Evolutionary conservation across 495 filamentous ascomycete species (phyloP), one percentile per base, ranked within the genome.

Genomic region (Sordaria brevicollis): DNA sequence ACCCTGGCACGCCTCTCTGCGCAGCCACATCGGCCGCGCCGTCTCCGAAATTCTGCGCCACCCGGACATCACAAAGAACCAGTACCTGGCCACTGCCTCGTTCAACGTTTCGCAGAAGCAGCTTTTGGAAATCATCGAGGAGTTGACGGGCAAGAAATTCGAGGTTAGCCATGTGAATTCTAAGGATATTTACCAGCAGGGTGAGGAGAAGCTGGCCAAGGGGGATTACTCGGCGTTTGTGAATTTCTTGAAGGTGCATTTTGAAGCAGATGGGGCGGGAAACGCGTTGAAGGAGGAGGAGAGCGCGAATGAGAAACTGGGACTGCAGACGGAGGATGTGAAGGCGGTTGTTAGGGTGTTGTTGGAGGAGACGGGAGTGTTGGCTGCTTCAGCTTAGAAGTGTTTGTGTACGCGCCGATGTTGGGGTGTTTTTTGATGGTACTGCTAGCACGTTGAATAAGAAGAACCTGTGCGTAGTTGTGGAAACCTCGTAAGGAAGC

Each of bases 91-190:
- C 34, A 79, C 88, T 13, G 75, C 84, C 4, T 84, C 85, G 0
- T 85, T 85, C 43, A 81, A 81, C 1, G 77, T 83, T 1, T 85
- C 86, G 5, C 86, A 86, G 76, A 86, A 86, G 54, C 78, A 90
- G 70, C 73, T 90, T 19, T 71, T 90, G 0, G 73, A 72, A 7
- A 71, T 84, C 6, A 77, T 84, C 8, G 85, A 86, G 67, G 85
- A 84, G 74, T 70, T 83, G 35, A 81, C 81, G 5, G 86, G 82
- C 0, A 70, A 76, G 33, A 81, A 82, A 49, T 76, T 79, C 72
- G 76, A 76, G 5, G 76, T 84, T 31, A 79, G 73, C n/a, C 73
- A 79, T 9, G 69, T 73, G 2, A 76, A 67, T 9, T 82, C 84
- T 0, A 79, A 76, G 0, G 85, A 86, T 33, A 15, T 87, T 65